Conservation (phyloP, 148 eudicot species). For the Rhododendron simsii region DNA sequence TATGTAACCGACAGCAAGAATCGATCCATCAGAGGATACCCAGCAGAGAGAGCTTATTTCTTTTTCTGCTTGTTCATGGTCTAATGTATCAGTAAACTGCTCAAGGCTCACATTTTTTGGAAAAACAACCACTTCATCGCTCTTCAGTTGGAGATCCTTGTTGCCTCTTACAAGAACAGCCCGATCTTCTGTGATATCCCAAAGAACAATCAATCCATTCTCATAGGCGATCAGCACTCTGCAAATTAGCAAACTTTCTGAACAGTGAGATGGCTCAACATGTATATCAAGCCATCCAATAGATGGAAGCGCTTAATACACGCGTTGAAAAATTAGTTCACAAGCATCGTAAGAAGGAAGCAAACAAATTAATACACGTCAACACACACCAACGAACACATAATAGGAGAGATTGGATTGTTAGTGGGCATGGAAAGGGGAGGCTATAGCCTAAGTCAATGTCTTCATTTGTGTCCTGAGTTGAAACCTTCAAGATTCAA, state of each 20-base stretch:
- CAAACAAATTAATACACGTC: neutral
- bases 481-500: neutral
- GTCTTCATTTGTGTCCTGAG: neutral
- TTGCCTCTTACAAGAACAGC: constrained; percentile 57
- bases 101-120: constrained; percentile 29
- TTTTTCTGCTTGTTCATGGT: constrained; percentile 54
- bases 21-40: constrained; percentile 89
- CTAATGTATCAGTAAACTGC: constrained; percentile 25
- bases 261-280: neutral
- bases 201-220: constrained; percentile 74
- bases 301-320: neutral
- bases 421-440: neutral
- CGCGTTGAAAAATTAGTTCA: neutral
- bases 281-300: neutral
- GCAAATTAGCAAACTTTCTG: constrained; percentile 20
- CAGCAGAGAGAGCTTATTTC: constrained; percentile 89
- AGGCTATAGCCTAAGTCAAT: neutral
- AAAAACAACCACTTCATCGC: constrained; percentile 23
- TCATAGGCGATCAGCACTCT: constrained; percentile 83
- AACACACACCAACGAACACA: neutral
- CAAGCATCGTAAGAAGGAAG: constrained; percentile 3
- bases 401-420: neutral
- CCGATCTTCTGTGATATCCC: constrained; percentile 73
- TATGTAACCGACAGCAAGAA: constrained; percentile 88
- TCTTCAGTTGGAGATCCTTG: constrained; percentile 49